A percentile compares a stretch with the other conserved stretches of the same genome.
phyloP scores from a whole-genome alignment of 1,284 basidiomycete species.

The Malassezia nana region DNA sequence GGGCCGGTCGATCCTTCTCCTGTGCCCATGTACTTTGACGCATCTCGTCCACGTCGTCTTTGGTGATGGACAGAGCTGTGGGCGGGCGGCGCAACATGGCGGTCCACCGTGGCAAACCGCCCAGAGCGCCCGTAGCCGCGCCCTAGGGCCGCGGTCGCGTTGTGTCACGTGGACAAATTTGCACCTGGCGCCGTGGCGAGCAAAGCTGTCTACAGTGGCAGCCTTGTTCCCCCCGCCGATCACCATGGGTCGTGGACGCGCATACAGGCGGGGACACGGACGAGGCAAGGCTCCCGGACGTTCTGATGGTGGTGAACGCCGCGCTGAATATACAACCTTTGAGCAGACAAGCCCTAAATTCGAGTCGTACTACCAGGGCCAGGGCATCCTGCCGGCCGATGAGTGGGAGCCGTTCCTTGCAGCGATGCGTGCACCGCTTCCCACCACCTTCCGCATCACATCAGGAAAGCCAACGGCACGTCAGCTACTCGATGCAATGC shows the following conservation, averaged over 20 bases:
- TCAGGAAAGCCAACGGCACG: conserved; percentile 38
- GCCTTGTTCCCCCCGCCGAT: not conserved
- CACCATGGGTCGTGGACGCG: conserved; percentile 15
- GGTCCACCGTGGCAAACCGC: not conserved
- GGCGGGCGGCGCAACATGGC: conserved; percentile 18
- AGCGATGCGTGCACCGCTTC: conserved; percentile 63
- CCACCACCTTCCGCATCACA: conserved; percentile 88
- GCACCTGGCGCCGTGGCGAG: not conserved
- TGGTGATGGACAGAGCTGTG: conserved; percentile 14
- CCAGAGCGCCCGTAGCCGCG: not conserved
- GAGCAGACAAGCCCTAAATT: conserved; percentile 19
- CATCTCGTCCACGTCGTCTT: conserved; percentile 17
- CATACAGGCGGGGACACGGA: conserved; percentile 9
- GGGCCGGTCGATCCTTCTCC: not conserved
- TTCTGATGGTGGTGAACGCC: conserved; percentile 8
- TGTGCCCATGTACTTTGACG: not conserved
- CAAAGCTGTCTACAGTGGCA: not conserved
- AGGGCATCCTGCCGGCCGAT: conserved; percentile 34
- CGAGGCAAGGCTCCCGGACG: conserved; percentile 4
- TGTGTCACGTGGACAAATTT: conserved; percentile 15
- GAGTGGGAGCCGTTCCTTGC: conserved; percentile 74
- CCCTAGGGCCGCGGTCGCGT: not conserved
- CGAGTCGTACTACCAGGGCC: conserved; percentile 45
- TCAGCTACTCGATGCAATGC: conserved; percentile 38
- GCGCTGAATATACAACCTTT: conserved; percentile 13